These are phyloP conservation scores for Rhizopus sp. DNA, from an alignment of 371 early-diverging fungal genomes.

Conservation along the genomic window DNA sequence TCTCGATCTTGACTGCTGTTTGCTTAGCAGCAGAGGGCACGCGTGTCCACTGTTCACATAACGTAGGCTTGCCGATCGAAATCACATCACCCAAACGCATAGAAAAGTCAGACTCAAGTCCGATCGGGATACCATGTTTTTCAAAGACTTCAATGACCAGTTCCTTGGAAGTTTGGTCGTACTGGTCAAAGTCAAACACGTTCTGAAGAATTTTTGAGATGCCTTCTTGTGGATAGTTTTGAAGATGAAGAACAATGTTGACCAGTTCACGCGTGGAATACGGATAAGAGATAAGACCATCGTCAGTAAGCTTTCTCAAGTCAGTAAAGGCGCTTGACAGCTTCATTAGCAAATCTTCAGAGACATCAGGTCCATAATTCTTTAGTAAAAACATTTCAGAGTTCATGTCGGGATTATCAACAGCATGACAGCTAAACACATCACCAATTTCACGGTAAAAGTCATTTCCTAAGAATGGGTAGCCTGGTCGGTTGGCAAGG, in stretches of 20 bases:
- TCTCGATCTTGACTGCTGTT: conserved; percentile 16
- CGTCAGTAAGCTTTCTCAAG: conserved; percentile 73
- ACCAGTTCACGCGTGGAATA: conserved; percentile 87
- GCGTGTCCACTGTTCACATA: conserved; percentile 69
- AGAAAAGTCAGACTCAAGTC: conserved; percentile 71
- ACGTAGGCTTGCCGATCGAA: conserved; percentile 52
- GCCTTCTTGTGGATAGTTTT: conserved; percentile 74
- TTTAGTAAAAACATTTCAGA: conserved; percentile 76
- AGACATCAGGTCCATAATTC: conserved; percentile 76
- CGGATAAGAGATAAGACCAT: conserved; percentile 81
- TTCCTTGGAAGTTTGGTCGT: conserved; percentile 65
- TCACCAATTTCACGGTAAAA: conserved; percentile 85
- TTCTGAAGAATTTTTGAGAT: conserved; percentile 76
- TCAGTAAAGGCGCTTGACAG: conserved; percentile 77
- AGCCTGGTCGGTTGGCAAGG: conserved; percentile 85
- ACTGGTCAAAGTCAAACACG: conserved; percentile 86
- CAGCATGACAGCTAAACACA: conserved; percentile 76
- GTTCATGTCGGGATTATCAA: conserved; percentile 79
- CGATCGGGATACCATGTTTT: conserved; percentile 80
- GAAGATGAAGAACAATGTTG: conserved; percentile 77
- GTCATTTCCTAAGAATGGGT: conserved; percentile 80
- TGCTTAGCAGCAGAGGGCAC: conserved; percentile 17
- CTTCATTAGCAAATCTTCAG: conserved; percentile 65
- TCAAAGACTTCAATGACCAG: conserved; percentile 73
- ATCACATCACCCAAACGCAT: conserved; percentile 63